Conservation (phyloP, 345 rosid genomes). For the Noccaea caerulescens region DNA sequence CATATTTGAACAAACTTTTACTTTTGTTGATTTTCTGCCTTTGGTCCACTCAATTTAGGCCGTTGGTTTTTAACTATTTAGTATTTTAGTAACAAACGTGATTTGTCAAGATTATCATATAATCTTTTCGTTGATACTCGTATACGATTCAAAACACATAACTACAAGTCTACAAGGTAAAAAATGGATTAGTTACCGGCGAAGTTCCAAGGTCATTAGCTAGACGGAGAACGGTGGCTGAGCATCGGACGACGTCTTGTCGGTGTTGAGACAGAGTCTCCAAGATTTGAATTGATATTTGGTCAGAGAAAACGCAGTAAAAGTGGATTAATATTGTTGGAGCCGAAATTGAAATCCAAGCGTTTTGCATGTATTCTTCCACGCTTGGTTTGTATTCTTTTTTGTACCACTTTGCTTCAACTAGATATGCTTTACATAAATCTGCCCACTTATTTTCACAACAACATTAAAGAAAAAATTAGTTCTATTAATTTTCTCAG, state of each 20-base stretch:
- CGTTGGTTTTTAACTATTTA: too few relatives aligned
- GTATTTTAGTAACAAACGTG: too few relatives aligned
- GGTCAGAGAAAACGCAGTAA: slow-evolving; percentile 23
- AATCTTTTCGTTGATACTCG: neutral
- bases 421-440: slow-evolving; percentile 42
- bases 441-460: slow-evolving; percentile 49
- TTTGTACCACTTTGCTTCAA: slow-evolving; percentile 56
- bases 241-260: slow-evolving; percentile 25
- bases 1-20: too few relatives aligned
- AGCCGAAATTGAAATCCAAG: slow-evolving; percentile 39
- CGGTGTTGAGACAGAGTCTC: slow-evolving; percentile 10
- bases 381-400: slow-evolving; percentile 45
- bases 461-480: neutral
- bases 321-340: slow-evolving; percentile 28
- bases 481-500: neutral
- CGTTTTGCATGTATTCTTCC: slow-evolving; percentile 50
- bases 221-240: slow-evolving; percentile 39
- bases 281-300: slow-evolving; percentile 26
- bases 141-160: neutral
- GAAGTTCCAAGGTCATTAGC: slow-evolving; percentile 53
- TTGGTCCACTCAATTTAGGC: too few relatives aligned
- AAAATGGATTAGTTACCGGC: slow-evolving; percentile 26
- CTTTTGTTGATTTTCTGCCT: too few relatives aligned
- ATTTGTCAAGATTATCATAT: too few relatives aligned
- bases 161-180: neutral